Conservation (phyloP, 176 grass and related monocot genomes). For the Tillandsia leiboldiana region DNA sequence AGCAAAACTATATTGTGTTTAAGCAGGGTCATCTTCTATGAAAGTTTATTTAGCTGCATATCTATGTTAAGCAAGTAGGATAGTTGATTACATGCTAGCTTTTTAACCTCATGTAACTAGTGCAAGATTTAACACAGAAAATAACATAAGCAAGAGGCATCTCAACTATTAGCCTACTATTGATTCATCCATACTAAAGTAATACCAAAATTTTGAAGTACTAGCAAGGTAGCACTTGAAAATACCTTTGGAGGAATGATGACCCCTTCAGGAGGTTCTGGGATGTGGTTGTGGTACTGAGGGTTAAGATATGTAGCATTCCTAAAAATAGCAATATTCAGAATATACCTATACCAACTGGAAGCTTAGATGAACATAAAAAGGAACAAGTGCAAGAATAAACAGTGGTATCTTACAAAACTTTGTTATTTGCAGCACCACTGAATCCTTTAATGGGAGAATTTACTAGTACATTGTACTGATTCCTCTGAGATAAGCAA, state of each 20-base stretch:
- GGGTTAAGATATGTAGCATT: conserved; percentile 82
- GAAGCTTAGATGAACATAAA: conserved; percentile 13
- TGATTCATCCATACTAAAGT: too few species aligned
- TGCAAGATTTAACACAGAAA: not conserved
- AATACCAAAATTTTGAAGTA: too few species aligned
- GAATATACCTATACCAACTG: conserved; percentile 13
- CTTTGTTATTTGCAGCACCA: conserved; percentile 64
- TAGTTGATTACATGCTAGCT: too few species aligned
- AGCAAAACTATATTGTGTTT: too few species aligned
- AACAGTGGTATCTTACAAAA: conserved; percentile 55
- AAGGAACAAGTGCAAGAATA: not conserved
- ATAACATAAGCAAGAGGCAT: not conserved
- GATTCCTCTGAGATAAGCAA: conserved; percentile 73
- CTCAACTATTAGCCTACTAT: not conserved
- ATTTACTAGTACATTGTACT: conserved; percentile 29
- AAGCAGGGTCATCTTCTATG: too few species aligned
- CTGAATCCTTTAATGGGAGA: conserved; percentile 74
- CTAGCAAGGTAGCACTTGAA: conserved; percentile 20
- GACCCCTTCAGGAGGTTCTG: conserved; percentile 66
- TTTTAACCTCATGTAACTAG: not conserved
- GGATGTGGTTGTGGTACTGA: conserved; percentile 73
- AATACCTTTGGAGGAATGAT: conserved; percentile 75
- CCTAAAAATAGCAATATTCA: conserved; percentile 30
- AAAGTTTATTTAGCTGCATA: too few species aligned
- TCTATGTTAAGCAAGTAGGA: too few species aligned